phyloP scores from a whole-genome alignment of 306 rosid species.

The Vachellia collinsii region DNA sequence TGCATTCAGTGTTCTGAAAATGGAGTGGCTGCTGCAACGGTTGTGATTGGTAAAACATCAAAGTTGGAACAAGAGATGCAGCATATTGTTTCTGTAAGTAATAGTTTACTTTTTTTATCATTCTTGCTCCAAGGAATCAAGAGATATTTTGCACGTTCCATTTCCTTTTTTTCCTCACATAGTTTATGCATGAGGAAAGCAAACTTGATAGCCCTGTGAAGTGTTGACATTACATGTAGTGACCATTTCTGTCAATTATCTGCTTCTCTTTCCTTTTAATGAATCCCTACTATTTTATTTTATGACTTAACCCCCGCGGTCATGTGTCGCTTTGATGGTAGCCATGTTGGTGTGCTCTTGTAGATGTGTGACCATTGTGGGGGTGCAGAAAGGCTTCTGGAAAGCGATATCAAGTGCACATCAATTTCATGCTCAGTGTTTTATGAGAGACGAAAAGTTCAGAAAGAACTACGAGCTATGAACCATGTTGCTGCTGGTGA shows the following conservation, averaged over 20 bases:
- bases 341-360: slow-evolving; percentile 20
- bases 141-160: not conserved
- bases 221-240: not conserved
- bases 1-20: slow-evolving; percentile 69
- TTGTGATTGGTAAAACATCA: slow-evolving; percentile 70
- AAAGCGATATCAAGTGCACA: slow-evolving; percentile 75
- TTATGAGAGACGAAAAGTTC: slow-evolving; percentile 80
- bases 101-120: slow-evolving; percentile 10
- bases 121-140: slow-evolving; percentile 6
- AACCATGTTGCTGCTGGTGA: slow-evolving; percentile 66
- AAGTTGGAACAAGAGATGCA: slow-evolving; percentile 87
- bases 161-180: not conserved
- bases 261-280: not conserved
- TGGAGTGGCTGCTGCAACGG: slow-evolving; percentile 65
- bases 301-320: not conserved
- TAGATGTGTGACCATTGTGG: slow-evolving; percentile 94
- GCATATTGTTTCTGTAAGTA: slow-evolving; percentile 84
- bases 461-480: slow-evolving; percentile 77
- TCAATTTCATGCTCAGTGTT: slow-evolving; percentile 86
- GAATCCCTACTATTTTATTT: slow-evolving; percentile 6
- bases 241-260: slow-evolving; percentile 18
- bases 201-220: not conserved
- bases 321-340: slow-evolving; percentile 3
- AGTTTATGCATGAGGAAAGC: not conserved
- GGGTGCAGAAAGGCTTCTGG: slow-evolving; percentile 74